These are phyloP conservation scores for Verticillium dahliae DNA, from an alignment of 2,329 filamentous ascomycete genomes.

Conservation along the genomic window DNA sequence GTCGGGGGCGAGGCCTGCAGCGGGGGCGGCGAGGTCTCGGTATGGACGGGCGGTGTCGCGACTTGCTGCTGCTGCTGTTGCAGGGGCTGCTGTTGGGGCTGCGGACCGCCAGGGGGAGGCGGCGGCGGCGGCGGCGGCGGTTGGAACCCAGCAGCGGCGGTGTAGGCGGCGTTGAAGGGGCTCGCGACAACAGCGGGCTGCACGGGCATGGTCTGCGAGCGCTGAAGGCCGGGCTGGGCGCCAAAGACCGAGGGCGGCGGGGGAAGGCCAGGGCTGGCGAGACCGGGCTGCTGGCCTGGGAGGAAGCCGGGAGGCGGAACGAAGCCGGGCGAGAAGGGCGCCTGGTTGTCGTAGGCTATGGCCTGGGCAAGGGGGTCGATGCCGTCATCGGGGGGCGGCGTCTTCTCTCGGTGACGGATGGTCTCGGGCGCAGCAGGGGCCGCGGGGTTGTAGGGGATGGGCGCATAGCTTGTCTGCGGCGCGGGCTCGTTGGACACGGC, in stretches of 20 bases:
- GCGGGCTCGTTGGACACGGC: conserved; percentile 17
- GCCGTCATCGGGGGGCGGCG: conserved; percentile 66
- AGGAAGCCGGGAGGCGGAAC: conserved; percentile 39
- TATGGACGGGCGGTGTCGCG: conserved; percentile 15
- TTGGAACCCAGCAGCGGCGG: conserved; percentile 36
- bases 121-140: conserved; percentile 29
- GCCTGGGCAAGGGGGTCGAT: conserved; percentile 52
- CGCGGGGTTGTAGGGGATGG: conserved; percentile 73
- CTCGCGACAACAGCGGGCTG: conserved; percentile 32
- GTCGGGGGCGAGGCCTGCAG: conserved; percentile 27
- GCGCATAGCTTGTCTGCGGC: conserved; percentile 43
- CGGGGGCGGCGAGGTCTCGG: conserved; percentile 21
- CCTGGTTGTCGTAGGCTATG: conserved; percentile 47
- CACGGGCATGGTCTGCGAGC: conserved; percentile 43
- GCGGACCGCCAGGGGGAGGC: conserved; percentile 12
- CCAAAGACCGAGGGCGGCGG: conserved; percentile 34
- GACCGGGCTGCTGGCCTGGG: conserved; percentile 28
- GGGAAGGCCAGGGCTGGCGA: conserved; percentile 29
- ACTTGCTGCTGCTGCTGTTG: conserved; percentile 5
- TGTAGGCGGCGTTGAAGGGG: conserved; percentile 28
- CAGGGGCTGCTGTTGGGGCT: conserved; percentile 7
- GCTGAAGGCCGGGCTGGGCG: conserved; percentile 38
- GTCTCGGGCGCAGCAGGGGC: conserved; percentile 69
- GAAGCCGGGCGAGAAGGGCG: conserved; percentile 47
- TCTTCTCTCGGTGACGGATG: conserved; percentile 70